Percentiles rank a stretch among this genome's conserved stretches.
phyloP scores from a whole-genome alignment of 371 early-diverging fungal genomes.

The Haplosporangium sp. region DNA sequence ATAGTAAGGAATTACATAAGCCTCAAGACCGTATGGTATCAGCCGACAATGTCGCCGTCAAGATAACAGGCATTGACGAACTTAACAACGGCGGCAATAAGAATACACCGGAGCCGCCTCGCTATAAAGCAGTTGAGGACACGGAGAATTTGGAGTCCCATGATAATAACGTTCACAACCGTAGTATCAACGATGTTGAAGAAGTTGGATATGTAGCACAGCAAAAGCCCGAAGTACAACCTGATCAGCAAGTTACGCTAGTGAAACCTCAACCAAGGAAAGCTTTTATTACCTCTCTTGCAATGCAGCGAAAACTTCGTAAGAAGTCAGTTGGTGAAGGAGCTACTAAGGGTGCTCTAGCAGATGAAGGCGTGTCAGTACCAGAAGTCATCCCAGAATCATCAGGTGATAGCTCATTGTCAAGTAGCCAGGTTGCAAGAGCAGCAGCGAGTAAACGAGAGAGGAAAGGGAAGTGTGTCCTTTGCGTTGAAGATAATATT shows the following conservation, averaged over 20 bases:
- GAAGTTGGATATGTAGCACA: no score
- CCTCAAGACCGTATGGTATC: constrained; percentile 9
- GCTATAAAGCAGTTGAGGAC: constrained; percentile 5
- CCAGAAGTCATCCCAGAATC: constrained; percentile 3
- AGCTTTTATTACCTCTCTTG: not conserved
- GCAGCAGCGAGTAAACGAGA: constrained; percentile 48
- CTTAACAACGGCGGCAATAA: constrained; percentile 30
- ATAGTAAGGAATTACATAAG: no score
- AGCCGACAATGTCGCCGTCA: constrained; percentile 10
- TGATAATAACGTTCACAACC: not conserved
- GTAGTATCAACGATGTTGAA: not conserved
- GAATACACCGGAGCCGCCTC: constrained; percentile 23
- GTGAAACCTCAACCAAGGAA: no score
- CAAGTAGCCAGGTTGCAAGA: constrained; percentile 33
- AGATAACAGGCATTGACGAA: constrained; percentile 27
- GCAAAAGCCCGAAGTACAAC: not conserved
- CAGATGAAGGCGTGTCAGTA: not conserved
- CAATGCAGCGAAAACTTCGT: constrained; percentile 4
- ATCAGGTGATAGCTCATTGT: constrained; percentile 20
- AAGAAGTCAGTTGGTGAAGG: not conserved
- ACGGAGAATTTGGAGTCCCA: not conserved
- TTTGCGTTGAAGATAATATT: constrained; percentile 52
- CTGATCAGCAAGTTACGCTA: not conserved
- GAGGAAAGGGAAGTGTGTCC: constrained; percentile 42
- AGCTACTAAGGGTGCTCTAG: not conserved